Evolutionary conservation across 2,329 filamentous ascomycete species (phyloP), one percentile per base, ranked within the genome.

Genomic region (Fusarium sp.): DNA sequence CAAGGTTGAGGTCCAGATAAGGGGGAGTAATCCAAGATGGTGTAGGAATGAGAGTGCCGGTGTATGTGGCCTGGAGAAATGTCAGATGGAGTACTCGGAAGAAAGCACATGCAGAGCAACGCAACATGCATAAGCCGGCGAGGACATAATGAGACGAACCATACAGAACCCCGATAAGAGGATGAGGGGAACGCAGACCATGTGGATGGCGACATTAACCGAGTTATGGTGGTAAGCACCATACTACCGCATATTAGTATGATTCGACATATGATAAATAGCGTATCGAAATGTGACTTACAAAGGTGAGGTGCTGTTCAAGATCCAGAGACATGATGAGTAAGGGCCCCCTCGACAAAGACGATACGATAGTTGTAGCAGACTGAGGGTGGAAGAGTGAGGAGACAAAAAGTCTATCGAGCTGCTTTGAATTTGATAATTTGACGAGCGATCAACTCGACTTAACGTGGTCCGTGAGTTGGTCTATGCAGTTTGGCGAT

Each of bases 301-400:
- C 94, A 84, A 95, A 95, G 83, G 90, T 90, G 78, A 96, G 87
- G 80, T 96, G 94, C 81, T 91, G 93, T 85, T 96, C 94, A 59
- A 96, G 88, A 79, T 95, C 92, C 79, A 96, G 88, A 76, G 90
- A 89, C 89, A 91, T 91, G 71, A 69, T 79, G 76, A 60, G 33
- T 44, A 49, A 43, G 35, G 60, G 30, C 47, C 30, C 30, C 66
- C 67, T 69, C 71, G 54, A 64, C 56, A 43, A 60, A 63, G 60
- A 72, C 43, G 63, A 68, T 37, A 52, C 21, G 44, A 56, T 42
- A 44, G 49, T 33, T 58, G 67, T 23, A 47, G 54, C 19, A 37
- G 60, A 58, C 37, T 30, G 44, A 42, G 59, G 21, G 35, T 46
- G 42, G 33, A 63, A 32, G 33, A 57, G 37, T 64, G 63, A 66